phyloP scores from a whole-genome alignment of 306 rosid species.

The Pyrus communis region DNA sequence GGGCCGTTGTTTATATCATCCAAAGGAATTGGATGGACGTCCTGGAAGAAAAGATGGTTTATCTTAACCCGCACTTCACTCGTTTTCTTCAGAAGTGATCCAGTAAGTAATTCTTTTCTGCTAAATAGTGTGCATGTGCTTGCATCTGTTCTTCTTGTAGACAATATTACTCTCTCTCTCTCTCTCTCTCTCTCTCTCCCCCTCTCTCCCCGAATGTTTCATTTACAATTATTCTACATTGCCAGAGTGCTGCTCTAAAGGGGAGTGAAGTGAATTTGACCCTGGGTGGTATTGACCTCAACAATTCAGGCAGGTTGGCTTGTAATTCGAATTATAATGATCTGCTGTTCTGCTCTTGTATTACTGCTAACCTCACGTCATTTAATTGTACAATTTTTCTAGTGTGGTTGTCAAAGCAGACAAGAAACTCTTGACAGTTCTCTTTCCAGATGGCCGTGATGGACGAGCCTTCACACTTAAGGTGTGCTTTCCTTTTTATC shows the following conservation, averaged over 20 bases:
- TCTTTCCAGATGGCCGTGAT: conserved; percentile 91
- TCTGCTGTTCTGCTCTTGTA: conserved; percentile 6
- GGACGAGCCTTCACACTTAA: conserved; percentile 95
- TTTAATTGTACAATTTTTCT: conserved; percentile 28
- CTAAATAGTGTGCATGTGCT: conserved; percentile 5
- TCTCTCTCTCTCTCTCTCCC: background rate
- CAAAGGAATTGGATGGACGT: conserved; percentile 99
- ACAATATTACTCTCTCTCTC: background rate
- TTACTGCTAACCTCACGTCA: conserved; percentile 17
- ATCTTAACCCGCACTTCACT: conserved; percentile 81
- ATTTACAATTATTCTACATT: conserved; percentile 2
- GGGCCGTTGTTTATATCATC: conserved; percentile 95
- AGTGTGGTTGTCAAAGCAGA: conserved; percentile 91
- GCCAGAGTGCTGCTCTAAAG: conserved; percentile 62
- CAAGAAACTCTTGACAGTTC: conserved; percentile 89
- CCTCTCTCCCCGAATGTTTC: background rate
- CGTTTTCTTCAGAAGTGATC: conserved; percentile 98
- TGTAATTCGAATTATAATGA: conserved; percentile 24
- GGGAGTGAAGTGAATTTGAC: conserved; percentile 92
- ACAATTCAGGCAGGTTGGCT: conserved; percentile 99
- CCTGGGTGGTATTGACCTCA: conserved; percentile 99
- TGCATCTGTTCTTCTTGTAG: background rate
- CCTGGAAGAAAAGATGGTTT: conserved; percentile 99
- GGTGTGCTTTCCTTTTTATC: conserved; percentile 36
- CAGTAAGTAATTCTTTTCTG: conserved; percentile 56